Evolutionary conservation across 2,329 filamentous ascomycete genomes (phyloP), one percentile per base, ranked within the genome.

Genomic region (Scopulariopsis brevicaulis): DNA sequence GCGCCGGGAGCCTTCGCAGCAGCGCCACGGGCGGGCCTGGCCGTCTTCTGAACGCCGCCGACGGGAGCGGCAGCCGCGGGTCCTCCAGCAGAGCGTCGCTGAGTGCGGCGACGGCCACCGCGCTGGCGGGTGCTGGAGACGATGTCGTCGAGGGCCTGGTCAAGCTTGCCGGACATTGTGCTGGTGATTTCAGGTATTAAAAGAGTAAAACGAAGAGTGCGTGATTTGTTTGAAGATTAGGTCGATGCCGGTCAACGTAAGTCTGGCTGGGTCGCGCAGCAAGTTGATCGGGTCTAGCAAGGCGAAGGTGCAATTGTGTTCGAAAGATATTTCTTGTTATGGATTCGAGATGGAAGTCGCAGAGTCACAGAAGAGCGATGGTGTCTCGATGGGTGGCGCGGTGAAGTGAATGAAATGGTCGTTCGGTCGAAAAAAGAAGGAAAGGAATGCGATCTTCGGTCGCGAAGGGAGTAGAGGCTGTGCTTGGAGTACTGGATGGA

Each of bases 71-170:
- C 71, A 63, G 83, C 71, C 62, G 81, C 71, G 62, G 81, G 74
- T 62, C 78, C 77, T 64, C 79, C 77, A 62, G 78, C 72, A 56
- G 78, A 69, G 64, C 79, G 79, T 62, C 80, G 79, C 63, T 70
- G 68, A 60, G 71, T 71, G 64, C 74, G 74, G 63, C 80, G 80
- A 72, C 74, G 77, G 69, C 71, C 77, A 71, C 74, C 82, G 75
- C 73, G 81, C 66, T 76, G 76, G 66, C 80, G 82, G 72, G 82
- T 85, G 69, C 85, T 88, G 72, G 87, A 90, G 79, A 96, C 86
- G 75, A 99, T 96, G 77, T 96, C 91, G 73, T 97, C 94, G 65
- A 99, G 89, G 78, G 91, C 92, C 79, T 95, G 87, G 74, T 96
- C 91, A 70, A 99, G 88, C 79, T 96, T 96, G 78, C 84, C 87